Percentiles rank a stretch among this genome's conserved stretches.
Conservation (phyloP, 805 yeast species). For the Ogataea saltuana region DNA sequence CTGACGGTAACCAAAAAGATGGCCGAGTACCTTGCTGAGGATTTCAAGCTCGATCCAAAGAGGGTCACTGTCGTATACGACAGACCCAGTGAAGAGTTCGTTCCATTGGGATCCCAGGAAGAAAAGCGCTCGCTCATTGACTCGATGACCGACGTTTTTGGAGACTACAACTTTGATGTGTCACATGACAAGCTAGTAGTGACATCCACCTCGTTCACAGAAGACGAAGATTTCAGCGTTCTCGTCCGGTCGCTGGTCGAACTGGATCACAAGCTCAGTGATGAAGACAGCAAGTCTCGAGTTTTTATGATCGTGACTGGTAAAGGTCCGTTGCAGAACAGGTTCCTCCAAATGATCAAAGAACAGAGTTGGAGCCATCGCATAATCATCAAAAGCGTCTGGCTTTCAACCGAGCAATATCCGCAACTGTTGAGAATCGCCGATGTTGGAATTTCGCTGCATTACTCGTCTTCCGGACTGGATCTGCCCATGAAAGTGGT, state of each 20-base stretch:
- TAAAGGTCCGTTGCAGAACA: conserved; percentile 78
- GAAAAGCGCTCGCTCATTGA: conserved; percentile 36
- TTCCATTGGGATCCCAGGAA: conserved; percentile 43
- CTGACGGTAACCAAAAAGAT: conserved; percentile 79
- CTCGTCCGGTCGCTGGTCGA: conserved; percentile 65
- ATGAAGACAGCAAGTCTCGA: conserved; percentile 40
- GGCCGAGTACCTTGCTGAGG: conserved; percentile 57
- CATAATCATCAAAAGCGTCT: conserved; percentile 61
- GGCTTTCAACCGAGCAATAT: conserved; percentile 80
- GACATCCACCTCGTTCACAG: conserved; percentile 91
- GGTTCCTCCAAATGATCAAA: conserved; percentile 36
- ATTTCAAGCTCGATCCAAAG: conserved; percentile 52
- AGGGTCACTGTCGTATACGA: conserved; percentile 74
- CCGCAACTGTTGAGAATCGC: conserved; percentile 74
- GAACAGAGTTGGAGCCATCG: conserved; percentile 41
- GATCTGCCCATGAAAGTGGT: conserved; percentile 97
- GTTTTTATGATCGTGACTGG: conserved; percentile 88
- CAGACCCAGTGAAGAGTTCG: conserved; percentile 73
- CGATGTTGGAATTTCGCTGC: conserved; percentile 87
- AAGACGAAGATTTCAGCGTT: conserved; percentile 84
- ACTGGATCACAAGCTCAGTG: conserved; percentile 47
- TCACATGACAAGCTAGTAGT: conserved; percentile 62
- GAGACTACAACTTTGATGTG: conserved; percentile 21
- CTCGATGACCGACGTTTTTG: conserved; percentile 37
- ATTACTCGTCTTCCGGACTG: conserved; percentile 86